Evolutionary conservation across 2,329 filamentous ascomycete species (phyloP), one percentile per base, ranked within the genome.

Genomic region (Colletotrichum plurivorum): DNA sequence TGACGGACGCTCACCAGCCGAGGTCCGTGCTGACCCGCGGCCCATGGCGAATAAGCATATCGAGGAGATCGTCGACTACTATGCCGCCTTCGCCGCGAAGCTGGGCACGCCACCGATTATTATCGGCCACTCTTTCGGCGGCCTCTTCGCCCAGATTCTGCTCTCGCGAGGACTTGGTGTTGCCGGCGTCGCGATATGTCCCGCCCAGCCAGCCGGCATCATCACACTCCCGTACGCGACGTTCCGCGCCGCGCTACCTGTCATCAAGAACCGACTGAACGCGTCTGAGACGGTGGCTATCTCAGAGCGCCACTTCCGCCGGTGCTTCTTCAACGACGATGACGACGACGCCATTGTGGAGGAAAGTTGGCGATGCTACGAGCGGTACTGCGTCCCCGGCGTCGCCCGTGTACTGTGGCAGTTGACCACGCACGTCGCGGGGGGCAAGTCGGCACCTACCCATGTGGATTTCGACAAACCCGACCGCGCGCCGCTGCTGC

Each of bases 111-210:
- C 72, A 1, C 73, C 73, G 1, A 73, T 75, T 31, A 67, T 75
- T 12, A 71, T 75, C 10, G 73, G 73, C 0, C 73, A 75, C 15
- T 73, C 73, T 4, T 75, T 75, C 39, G 73, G 73, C 4, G 73
- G 73, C 2, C 68, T 75, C 1, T 74, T 74, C 22, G 61, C 63
- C 2, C 73, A 75, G 39, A 71, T 75, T 16, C 70, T 75, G 1
- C 49, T 72, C 7, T 73, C 69, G 2, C 60, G 55, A 10, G 73
- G 73, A 0, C 62, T 73, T 10, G 73, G 73, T 0, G 36, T 43
- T 7, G 62, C 70, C 1, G 73, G 71, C n/a, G 54, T 74, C 15
- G 73, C 57, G 9, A 64, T 75, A 27, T 67, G 54, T 5, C 73
- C 73, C 0, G 73, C 71, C 1, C 71, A 71, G 31, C 73, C 73